A percentile compares a stretch with the other conserved stretches of the same genome.
phyloP scores from a whole-genome alignment of 176 grass and related monocot species.

The Olyra latifolia region DNA sequence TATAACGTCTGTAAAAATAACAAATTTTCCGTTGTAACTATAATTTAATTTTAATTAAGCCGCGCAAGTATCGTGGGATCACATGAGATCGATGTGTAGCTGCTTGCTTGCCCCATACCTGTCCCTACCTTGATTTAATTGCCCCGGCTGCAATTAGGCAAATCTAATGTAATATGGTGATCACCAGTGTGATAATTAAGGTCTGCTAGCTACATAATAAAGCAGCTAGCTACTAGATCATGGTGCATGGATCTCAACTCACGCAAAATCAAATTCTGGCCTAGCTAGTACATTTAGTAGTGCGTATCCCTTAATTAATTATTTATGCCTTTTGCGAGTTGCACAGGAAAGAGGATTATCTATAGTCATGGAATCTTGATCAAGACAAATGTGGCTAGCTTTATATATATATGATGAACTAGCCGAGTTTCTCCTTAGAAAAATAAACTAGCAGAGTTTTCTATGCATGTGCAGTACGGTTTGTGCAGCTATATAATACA shows the following conservation, averaged over 20 bases:
- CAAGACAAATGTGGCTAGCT: background rate
- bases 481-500: background rate
- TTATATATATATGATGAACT: too few relatives aligned
- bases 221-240: background rate
- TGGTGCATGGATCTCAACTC: background rate
- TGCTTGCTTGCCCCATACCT: background rate
- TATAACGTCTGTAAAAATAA: too few relatives aligned
- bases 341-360: background rate
- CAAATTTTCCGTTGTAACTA: too few relatives aligned
- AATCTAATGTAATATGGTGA: background rate
- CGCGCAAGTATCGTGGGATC: conserved; percentile 9
- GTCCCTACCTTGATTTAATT: background rate
- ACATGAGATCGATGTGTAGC: background rate
- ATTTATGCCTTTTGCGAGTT: background rate
- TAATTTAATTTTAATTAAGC: too few relatives aligned
- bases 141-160: background rate
- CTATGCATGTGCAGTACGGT: background rate
- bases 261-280: background rate
- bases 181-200: too few relatives aligned
- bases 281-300: background rate
- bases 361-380: background rate
- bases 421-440: too few relatives aligned
- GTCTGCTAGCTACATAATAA: too few relatives aligned
- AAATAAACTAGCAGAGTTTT: background rate
- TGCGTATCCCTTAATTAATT: background rate